Percentiles rank a stretch among this genome's conserved stretches.
Evolutionary conservation across 805 yeast species (phyloP).

Genomic region (Huiozyma sinensis): DNA sequence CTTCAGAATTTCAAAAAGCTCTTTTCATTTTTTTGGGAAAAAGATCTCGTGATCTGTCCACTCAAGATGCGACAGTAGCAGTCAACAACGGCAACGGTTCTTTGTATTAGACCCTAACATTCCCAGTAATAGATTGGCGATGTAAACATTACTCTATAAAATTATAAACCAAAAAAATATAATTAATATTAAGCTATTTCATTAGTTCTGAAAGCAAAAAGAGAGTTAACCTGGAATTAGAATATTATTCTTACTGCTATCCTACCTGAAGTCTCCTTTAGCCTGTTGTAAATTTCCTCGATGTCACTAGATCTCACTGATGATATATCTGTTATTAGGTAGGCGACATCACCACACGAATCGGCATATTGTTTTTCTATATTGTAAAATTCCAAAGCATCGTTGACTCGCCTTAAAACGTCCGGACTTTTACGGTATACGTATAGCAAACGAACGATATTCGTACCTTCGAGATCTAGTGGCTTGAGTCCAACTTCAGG

Average conservation of each 20-base stretch:
- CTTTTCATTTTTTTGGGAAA: too few relatives aligned
- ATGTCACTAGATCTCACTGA: conserved; percentile 74
- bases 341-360: conserved; percentile 89
- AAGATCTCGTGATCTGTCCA: too few relatives aligned
- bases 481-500: conserved; percentile 92
- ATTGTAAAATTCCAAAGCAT: conserved; percentile 84
- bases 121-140: too few relatives aligned
- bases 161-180: too few relatives aligned
- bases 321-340: conserved; percentile 92
- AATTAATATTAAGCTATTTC: too few relatives aligned
- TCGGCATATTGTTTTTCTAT: conserved; percentile 96
- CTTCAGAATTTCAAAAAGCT: too few relatives aligned
- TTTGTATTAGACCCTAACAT: too few relatives aligned
- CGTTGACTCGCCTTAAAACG: conserved; percentile 92
- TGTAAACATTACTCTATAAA: too few relatives aligned
- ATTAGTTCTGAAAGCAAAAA: too few relatives aligned
- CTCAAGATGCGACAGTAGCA: too few relatives aligned
- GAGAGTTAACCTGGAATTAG: conserved; percentile 25
- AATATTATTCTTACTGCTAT: conserved; percentile 83
- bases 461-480: conserved; percentile 70
- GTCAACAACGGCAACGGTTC: too few relatives aligned
- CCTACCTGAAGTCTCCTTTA: conserved; percentile 81
- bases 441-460: conserved; percentile 83
- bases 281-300: conserved; percentile 67
- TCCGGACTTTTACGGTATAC: conserved; percentile 97